Evolutionary conservation across 768 basidiomycete species (phyloP).

Genomic region (Kwoniella europaea): DNA sequence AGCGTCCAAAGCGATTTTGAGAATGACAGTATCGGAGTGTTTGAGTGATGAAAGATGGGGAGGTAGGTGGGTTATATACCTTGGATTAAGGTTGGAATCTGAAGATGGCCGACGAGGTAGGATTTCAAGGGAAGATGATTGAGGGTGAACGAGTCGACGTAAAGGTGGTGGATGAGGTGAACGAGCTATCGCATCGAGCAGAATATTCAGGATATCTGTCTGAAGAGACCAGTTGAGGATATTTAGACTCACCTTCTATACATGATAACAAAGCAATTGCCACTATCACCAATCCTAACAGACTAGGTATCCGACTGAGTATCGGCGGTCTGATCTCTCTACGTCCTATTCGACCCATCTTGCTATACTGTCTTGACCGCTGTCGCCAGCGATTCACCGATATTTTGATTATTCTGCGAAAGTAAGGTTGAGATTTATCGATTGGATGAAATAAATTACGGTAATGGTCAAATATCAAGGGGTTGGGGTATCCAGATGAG

Average conservation of each 20-base stretch:
- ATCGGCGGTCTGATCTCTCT: background rate
- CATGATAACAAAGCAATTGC: slow-evolving; percentile 9
- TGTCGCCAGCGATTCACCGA: background rate
- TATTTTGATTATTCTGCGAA: background rate
- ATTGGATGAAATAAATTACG: background rate
- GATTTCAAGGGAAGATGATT: slow-evolving; percentile 66
- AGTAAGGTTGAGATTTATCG: background rate
- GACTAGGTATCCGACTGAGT: background rate
- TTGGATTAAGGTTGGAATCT: slow-evolving; percentile 54
- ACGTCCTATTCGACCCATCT: slow-evolving; percentile 6
- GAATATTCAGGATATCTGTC: background rate
- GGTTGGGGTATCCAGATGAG: background rate
- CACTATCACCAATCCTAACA: background rate
- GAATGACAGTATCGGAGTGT: slow-evolving; percentile 72
- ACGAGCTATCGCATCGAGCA: slow-evolving; percentile 28
- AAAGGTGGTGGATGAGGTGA: slow-evolving; percentile 50
- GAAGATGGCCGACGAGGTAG: slow-evolving; percentile 61
- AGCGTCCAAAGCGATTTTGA: slow-evolving; percentile 64
- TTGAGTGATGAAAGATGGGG: slow-evolving; percentile 64
- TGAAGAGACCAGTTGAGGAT: background rate
- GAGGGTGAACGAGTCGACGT: slow-evolving; percentile 59
- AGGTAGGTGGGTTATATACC: slow-evolving; percentile 52
- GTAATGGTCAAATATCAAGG: background rate
- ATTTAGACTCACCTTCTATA: slow-evolving; percentile 8
- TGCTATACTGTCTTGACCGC: background rate